Percentiles rank a stretch among this genome's conserved stretches.
These are phyloP conservation scores for Arachnomyces sp. DNA, from an alignment of 2,329 filamentous ascomycete genomes.

Conservation along the genomic window DNA sequence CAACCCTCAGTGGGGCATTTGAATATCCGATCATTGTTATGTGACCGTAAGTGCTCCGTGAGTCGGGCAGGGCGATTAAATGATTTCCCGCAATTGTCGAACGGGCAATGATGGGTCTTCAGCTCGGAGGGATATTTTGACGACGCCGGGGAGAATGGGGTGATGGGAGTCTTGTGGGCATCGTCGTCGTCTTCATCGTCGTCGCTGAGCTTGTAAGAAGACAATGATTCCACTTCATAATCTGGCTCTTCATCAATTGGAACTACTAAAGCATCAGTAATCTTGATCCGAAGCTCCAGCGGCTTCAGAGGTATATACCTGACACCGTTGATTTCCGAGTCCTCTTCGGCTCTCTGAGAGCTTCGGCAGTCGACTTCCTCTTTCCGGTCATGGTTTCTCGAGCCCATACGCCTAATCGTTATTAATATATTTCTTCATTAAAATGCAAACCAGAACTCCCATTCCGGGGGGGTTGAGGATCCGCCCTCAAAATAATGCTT, in stretches of 20 bases:
- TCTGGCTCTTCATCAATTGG: conserved; percentile 25
- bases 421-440: too few relatives aligned
- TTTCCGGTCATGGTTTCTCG: conserved; percentile 26
- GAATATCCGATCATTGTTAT: conserved; percentile 78
- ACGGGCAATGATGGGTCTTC: conserved; percentile 71
- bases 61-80: conserved; percentile 83
- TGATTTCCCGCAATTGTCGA: conserved; percentile 66
- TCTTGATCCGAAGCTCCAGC: conserved; percentile 31
- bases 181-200: conserved; percentile 20
- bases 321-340: conserved; percentile 21
- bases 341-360: conserved; percentile 22
- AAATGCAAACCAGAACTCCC: too few relatives aligned
- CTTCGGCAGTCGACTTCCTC: conserved; percentile 25
- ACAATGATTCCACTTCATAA: conserved; percentile 28
- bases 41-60: conserved; percentile 71
- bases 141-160: conserved; percentile 43
- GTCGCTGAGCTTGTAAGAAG: conserved; percentile 21
- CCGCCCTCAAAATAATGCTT: too few relatives aligned
- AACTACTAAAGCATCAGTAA: conserved; percentile 35
- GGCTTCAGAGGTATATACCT: conserved; percentile 21
- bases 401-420: too few relatives aligned
- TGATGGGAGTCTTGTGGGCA: conserved; percentile 42
- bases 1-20: conserved; percentile 63
- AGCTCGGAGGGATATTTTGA: conserved; percentile 54
- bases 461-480: too few relatives aligned